Percentiles rank a stretch among this genome's conserved stretches.
Conservation (phyloP, 2,329 filamentous ascomycete genomes). For the Xylogone sp. region DNA sequence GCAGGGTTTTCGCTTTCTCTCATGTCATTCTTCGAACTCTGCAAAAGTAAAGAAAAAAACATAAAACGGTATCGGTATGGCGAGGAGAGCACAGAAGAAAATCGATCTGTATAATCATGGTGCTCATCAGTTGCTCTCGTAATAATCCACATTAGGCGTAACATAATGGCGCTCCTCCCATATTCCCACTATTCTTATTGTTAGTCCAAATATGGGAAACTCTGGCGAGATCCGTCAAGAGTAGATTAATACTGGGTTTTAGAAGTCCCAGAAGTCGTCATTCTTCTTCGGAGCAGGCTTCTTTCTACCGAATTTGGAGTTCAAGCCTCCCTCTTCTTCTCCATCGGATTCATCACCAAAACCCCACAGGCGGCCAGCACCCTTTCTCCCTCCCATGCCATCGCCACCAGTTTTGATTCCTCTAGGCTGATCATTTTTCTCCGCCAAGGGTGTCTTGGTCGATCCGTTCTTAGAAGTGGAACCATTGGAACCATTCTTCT, state of each 20-base stretch:
- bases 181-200: no score
- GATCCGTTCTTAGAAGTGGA: constrained; percentile 9
- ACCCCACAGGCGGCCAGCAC: constrained; percentile 43
- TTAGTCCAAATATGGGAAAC: no score
- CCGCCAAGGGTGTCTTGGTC: constrained; percentile 23
- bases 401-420: constrained; percentile 28
- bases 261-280: constrained; percentile 34
- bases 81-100: no score
- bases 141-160: no score
- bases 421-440: constrained; percentile 18
- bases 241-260: constrained; percentile 2
- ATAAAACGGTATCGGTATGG: no score
- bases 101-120: no score
- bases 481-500: constrained; percentile 32
- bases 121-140: no score
- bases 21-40: no score
- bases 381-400: constrained; percentile 25
- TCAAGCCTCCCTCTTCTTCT: constrained; percentile 26
- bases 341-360: constrained; percentile 51
- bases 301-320: constrained; percentile 23
- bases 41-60: no score
- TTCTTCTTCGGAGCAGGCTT: constrained; percentile 22
- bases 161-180: no score
- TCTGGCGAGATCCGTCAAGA: not conserved
- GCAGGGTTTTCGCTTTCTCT: no score